Evolutionary conservation across 768 basidiomycete species (phyloP).

Genomic region (Zangia roseola): DNA sequence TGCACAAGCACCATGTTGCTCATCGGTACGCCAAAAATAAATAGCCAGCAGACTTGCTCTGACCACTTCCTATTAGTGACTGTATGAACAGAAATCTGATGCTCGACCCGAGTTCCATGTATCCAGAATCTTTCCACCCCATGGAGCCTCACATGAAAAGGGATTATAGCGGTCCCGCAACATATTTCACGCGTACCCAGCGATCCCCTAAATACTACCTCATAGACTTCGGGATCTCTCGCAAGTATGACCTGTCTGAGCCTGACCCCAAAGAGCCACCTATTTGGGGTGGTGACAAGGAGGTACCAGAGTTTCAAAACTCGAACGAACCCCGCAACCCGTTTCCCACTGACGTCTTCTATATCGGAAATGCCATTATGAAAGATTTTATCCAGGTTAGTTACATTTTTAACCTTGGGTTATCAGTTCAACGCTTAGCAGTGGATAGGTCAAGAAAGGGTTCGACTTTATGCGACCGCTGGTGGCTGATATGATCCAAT

Average conservation of each 20-base stretch:
- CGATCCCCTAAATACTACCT: slow-evolving; percentile 19
- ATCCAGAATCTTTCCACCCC: slow-evolving; percentile 31
- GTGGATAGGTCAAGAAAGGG: background rate
- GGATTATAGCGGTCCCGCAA: slow-evolving; percentile 25
- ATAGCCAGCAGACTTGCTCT: background rate
- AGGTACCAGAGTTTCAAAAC: slow-evolving; percentile 37
- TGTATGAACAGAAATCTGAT: slow-evolving; percentile 34
- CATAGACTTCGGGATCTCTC: slow-evolving; percentile 35
- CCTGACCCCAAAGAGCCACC: slow-evolving; percentile 27
- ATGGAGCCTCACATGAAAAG: slow-evolving; percentile 5
- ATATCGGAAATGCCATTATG: slow-evolving; percentile 38
- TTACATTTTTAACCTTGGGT: background rate
- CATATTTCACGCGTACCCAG: slow-evolving; percentile 3
- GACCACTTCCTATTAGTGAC: slow-evolving; percentile 17
- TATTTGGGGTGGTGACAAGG: slow-evolving; percentile 40
- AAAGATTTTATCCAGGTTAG: slow-evolving; percentile 31
- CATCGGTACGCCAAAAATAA: slow-evolving; percentile 9
- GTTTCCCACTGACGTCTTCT: slow-evolving; percentile 43
- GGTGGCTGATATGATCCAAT: slow-evolving; percentile 37
- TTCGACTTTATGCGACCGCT: slow-evolving; percentile 35
- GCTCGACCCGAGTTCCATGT: slow-evolving; percentile 29
- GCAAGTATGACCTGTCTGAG: slow-evolving; percentile 18
- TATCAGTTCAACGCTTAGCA: too few species aligned
- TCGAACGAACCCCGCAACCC: slow-evolving; percentile 28
- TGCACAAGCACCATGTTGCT: slow-evolving; percentile 21